Evolutionary conservation across 352 stramenopile genomes (phyloP).

Genomic region (Globisporangium yorkense): DNA sequence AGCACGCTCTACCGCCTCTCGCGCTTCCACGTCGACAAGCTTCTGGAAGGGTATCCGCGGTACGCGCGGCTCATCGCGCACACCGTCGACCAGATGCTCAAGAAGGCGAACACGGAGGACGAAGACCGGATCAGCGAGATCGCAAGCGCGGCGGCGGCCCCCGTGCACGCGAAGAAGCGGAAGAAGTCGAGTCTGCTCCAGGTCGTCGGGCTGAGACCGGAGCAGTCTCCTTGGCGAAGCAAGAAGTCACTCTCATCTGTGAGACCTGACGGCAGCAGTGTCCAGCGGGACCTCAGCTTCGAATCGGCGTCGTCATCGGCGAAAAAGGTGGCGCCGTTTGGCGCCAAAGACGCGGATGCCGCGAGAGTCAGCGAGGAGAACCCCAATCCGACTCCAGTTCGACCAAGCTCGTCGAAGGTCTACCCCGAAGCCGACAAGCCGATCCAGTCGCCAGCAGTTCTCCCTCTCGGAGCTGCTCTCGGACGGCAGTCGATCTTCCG

Average conservation of each 20-base stretch:
- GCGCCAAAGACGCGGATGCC: too few species aligned
- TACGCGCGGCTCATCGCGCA: slow-evolving; percentile 36
- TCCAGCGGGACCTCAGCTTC: not conserved
- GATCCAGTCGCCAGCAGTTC: not conserved
- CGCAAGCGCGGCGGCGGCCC: not conserved
- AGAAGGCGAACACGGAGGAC: slow-evolving; percentile 15
- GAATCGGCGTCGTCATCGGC: slow-evolving; percentile 1
- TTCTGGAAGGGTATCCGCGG: slow-evolving; percentile 46
- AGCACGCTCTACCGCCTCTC: slow-evolving; percentile 59
- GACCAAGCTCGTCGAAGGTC: not conserved
- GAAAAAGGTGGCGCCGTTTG: not conserved
- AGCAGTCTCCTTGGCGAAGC: slow-evolving; percentile 8
- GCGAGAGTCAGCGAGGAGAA: not conserved
- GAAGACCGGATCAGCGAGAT: slow-evolving; percentile 13
- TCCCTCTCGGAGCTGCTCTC: not conserved
- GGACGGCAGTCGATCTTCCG: slow-evolving; percentile 11
- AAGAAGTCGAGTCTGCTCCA: slow-evolving; percentile 7
- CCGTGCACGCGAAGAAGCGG: not conserved
- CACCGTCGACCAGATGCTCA: slow-evolving; percentile 37
- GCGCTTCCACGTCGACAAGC: slow-evolving; percentile 38
- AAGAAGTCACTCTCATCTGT: slow-evolving; percentile 7
- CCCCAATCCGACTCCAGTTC: not conserved
- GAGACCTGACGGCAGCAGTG: not conserved
- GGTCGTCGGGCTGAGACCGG: slow-evolving; percentile 4
- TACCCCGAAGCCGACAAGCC: not conserved